These are phyloP conservation scores for Ziziphus jujuba DNA, from an alignment of 306 rosid species.

Conservation along the genomic window DNA sequence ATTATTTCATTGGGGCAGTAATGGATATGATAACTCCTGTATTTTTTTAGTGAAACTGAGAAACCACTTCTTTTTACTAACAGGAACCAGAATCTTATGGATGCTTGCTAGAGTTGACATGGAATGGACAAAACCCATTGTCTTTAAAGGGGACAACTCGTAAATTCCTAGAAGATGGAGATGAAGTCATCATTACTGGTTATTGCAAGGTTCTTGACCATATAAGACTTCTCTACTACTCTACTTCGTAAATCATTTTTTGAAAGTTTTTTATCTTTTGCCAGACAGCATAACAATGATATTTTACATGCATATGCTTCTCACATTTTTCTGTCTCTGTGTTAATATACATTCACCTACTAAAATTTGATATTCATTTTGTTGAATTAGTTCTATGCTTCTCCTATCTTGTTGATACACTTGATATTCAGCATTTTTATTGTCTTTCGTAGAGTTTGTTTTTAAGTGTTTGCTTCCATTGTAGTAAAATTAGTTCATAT, in stretches of 20 bases:
- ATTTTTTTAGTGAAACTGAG: slow-evolving; percentile 13
- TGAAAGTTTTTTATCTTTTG: background rate
- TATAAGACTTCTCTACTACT: slow-evolving; percentile 5
- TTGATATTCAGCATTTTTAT: background rate
- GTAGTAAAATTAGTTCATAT: too few relatives aligned
- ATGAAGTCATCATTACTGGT: slow-evolving; percentile 80
- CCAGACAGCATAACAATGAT: background rate
- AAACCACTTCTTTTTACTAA: slow-evolving; percentile 20
- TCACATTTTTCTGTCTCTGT: background rate
- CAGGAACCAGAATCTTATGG: slow-evolving; percentile 83
- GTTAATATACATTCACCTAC: background rate
- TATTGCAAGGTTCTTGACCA: slow-evolving; percentile 65
- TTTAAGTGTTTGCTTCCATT: too few relatives aligned
- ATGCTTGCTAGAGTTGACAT: slow-evolving; percentile 87
- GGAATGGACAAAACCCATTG: slow-evolving; percentile 82
- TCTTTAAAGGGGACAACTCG: slow-evolving; percentile 58
- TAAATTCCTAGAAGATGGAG: slow-evolving; percentile 93
- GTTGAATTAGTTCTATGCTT: background rate
- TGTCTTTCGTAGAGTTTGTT: too few relatives aligned
- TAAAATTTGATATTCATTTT: too few relatives aligned
- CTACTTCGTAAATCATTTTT: slow-evolving; percentile 1
- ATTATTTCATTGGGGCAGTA: slow-evolving; percentile 13
- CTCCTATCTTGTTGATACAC: background rate
- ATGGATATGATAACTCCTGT: background rate
- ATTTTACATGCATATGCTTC: background rate